A percentile compares a stretch with the other conserved stretches of the same genome.
Evolutionary conservation across 495 filamentous ascomycete genomes (phyloP).

Genomic region (Penicillium pulvis): DNA sequence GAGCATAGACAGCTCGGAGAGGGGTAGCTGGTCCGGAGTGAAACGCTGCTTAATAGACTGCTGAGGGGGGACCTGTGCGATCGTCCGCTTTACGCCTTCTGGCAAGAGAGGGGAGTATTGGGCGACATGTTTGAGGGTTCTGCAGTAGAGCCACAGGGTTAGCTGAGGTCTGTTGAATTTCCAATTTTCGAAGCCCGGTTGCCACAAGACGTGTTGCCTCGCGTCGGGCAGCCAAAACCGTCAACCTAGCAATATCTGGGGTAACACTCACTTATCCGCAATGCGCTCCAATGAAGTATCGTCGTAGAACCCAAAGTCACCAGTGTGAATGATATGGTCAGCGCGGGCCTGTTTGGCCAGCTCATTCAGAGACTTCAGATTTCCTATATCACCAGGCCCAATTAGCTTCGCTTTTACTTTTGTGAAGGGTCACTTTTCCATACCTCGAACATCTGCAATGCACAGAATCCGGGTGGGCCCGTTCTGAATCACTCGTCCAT

Average conservation of each 20-base stretch:
- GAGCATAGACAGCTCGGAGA: slow-evolving; percentile 93
- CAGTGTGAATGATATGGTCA: slow-evolving; percentile 96
- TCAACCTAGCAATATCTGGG: background rate
- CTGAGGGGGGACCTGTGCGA: slow-evolving; percentile 64
- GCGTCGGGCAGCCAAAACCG: slow-evolving; percentile 16
- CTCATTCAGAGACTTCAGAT: slow-evolving; percentile 93
- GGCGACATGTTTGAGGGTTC: slow-evolving; percentile 95
- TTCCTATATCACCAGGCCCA: slow-evolving; percentile 60
- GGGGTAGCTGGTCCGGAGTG: slow-evolving; percentile 75
- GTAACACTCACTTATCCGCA: slow-evolving; percentile 86
- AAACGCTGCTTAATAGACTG: slow-evolving; percentile 80
- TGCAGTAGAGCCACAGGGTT: slow-evolving; percentile 38
- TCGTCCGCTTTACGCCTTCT: slow-evolving; percentile 83
- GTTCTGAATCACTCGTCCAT: slow-evolving; percentile 77
- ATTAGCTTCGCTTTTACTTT: slow-evolving; percentile 15
- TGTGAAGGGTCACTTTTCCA: slow-evolving; percentile 12
- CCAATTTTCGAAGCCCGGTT: slow-evolving; percentile 6
- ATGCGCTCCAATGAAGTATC: slow-evolving; percentile 94
- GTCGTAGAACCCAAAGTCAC: slow-evolving; percentile 99
- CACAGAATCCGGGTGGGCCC: slow-evolving; percentile 86
- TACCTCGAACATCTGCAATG: slow-evolving; percentile 98
- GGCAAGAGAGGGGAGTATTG: slow-evolving; percentile 96
- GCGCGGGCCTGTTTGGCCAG: slow-evolving; percentile 90
- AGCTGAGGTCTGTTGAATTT: slow-evolving; percentile 14
- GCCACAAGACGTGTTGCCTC: slow-evolving; percentile 3